A percentile compares a stretch with the other conserved stretches of the same genome.
Conservation (phyloP, 2,329 filamentous ascomycete genomes). For the Fusarium sp. region DNA sequence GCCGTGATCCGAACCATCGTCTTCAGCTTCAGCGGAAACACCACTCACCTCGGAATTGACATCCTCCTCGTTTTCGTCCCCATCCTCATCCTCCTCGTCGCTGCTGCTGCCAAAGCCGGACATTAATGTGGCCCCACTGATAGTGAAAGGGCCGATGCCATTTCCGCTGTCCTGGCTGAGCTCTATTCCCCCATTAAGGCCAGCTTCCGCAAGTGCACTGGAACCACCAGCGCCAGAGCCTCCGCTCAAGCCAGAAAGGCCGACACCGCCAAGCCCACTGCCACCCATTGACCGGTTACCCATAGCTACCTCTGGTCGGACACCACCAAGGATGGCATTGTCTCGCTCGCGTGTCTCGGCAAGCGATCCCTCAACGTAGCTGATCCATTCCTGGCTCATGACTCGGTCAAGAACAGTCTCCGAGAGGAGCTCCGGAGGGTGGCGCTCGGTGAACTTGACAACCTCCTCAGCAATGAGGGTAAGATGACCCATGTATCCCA, state of each 20-base stretch:
- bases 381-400: constrained; percentile 89
- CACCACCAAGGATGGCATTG: constrained; percentile 96
- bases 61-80: constrained; percentile 85
- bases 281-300: constrained; percentile 74
- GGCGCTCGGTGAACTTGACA: constrained; percentile 96
- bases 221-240: constrained; percentile 59
- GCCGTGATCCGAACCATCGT: constrained; percentile 29
- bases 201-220: constrained; percentile 81
- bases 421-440: constrained; percentile 87
- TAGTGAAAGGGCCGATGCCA: constrained; percentile 77
- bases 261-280: constrained; percentile 59
- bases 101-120: constrained; percentile 95
- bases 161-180: constrained; percentile 71
- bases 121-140: constrained; percentile 79
- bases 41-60: constrained; percentile 73
- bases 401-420: constrained; percentile 87
- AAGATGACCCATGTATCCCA: constrained; percentile 98
- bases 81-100: constrained; percentile 95
- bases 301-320: constrained; percentile 89
- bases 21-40: constrained; percentile 49
- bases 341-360: constrained; percentile 95
- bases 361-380: constrained; percentile 92
- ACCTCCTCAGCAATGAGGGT: constrained; percentile 98
- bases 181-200: constrained; percentile 80
- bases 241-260: constrained; percentile 58